These are phyloP conservation scores for Gentiana macrophylla DNA, from an alignment of 257 asterid species.

Conservation along the genomic window DNA sequence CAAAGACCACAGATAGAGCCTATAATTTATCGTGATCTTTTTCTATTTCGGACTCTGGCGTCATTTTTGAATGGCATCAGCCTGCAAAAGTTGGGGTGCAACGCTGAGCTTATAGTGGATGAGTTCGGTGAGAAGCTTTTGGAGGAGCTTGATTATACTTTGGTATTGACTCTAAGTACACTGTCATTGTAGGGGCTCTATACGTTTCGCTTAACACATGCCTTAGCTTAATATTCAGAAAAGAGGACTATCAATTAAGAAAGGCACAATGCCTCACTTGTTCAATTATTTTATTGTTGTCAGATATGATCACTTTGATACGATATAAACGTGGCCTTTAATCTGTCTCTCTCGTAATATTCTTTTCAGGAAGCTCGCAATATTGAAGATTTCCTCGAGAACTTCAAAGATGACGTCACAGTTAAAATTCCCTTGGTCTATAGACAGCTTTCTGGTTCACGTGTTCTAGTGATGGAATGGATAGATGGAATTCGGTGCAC, in stretches of 20 bases:
- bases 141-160: constrained; percentile 97
- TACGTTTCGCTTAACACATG: neutral
- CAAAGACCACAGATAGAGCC: constrained; percentile 98
- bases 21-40: constrained; percentile 90
- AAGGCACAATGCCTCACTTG: neutral
- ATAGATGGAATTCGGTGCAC: constrained; percentile 99
- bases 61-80: constrained; percentile 96
- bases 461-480: constrained; percentile 99
- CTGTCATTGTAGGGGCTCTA: neutral
- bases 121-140: constrained; percentile 97
- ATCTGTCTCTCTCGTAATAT: neutral
- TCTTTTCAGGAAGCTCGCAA: constrained; percentile 83
- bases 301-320: neutral
- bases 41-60: constrained; percentile 95
- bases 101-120: constrained; percentile 95
- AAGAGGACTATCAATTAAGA: neutral
- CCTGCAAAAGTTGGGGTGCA: constrained; percentile 89
- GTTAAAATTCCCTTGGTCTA: constrained; percentile 93
- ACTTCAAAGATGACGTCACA: constrained; percentile 88
- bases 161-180: constrained; percentile 35
- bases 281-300: neutral
- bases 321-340: neutral
- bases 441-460: constrained; percentile 78
- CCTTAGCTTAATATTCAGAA: neutral
- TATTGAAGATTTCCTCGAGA: constrained; percentile 93